These are phyloP conservation scores for Epichloe typhina DNA, from an alignment of 2,329 filamentous ascomycete genomes.

Conservation along the genomic window DNA sequence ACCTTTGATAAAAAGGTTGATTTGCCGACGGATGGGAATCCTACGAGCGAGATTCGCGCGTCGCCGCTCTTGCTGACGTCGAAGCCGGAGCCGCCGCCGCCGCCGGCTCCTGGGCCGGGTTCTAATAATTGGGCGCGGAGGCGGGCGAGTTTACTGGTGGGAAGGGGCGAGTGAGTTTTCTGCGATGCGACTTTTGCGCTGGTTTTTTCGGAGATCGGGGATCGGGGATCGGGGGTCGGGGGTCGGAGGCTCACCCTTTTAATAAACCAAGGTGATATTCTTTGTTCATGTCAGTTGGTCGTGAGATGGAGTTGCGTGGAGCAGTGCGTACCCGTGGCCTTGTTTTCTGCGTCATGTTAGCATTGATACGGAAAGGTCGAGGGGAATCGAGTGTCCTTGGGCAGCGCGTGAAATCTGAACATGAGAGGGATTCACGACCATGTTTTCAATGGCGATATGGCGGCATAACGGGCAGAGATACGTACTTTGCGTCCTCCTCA, in stretches of 20 bases:
- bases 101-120: constrained; percentile 65
- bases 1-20: constrained; percentile 98
- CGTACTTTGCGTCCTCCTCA: constrained; percentile 96
- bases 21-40: constrained; percentile 98
- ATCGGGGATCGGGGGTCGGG: background rate
- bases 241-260: constrained; percentile 58
- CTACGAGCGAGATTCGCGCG: constrained; percentile 89
- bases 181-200: constrained; percentile 56
- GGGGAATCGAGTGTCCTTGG: background rate
- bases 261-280: constrained; percentile 97
- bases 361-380: constrained; percentile 13
- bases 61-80: constrained; percentile 94
- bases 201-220: no score
- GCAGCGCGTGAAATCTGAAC: no score
- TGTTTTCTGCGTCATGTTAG: constrained; percentile 61
- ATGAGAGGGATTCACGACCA: no score
- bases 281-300: constrained; percentile 33
- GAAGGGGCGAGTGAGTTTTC: constrained; percentile 23
- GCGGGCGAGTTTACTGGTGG: constrained; percentile 76
- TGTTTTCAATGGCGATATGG: background rate
- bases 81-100: constrained; percentile 71
- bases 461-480: background rate
- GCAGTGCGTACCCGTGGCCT: constrained; percentile 71
- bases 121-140: constrained; percentile 90
- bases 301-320: background rate